A percentile compares a stretch with the other conserved stretches of the same genome.
These are phyloP conservation scores for Kodamaea fukazawae DNA, from an alignment of 805 yeast genomes.

Conservation along the genomic window DNA sequence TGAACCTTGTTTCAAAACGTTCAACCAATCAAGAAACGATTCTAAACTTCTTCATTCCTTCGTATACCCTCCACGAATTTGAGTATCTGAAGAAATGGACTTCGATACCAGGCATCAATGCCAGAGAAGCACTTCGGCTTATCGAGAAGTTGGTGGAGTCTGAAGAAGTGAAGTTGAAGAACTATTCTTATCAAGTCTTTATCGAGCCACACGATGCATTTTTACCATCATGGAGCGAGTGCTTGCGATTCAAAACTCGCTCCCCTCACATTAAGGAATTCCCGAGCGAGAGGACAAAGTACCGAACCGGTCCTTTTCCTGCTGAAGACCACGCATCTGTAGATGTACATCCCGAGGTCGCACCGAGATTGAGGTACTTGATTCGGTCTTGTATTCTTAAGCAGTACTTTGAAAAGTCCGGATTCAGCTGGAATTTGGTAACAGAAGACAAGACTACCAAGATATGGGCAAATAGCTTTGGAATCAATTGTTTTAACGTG, in stretches of 20 bases:
- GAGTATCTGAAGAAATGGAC: conserved; percentile 38
- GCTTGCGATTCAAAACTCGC: conserved; percentile 43
- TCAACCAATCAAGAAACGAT: conserved; percentile 16
- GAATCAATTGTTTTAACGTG: conserved; percentile 51
- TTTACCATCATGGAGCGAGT: conserved; percentile 51
- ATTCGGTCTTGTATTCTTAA: conserved; percentile 60
- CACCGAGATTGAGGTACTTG: conserved; percentile 51
- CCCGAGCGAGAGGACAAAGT: conserved; percentile 41
- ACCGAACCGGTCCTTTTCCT: conserved; percentile 21
- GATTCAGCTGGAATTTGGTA: conserved; percentile 50
- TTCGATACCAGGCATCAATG: conserved; percentile 57
- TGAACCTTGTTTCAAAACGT: conserved; percentile 19
- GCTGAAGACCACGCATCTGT: conserved; percentile 26
- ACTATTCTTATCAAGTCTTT: conserved; percentile 20
- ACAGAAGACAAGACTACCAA: conserved; percentile 58
- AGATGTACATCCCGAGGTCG: conserved; percentile 43
- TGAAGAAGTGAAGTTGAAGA: conserved; percentile 11
- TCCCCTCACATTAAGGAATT: conserved; percentile 50
- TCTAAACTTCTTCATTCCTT: conserved; percentile 48
- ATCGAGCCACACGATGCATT: conserved; percentile 42
- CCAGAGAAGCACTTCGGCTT: conserved; percentile 61
- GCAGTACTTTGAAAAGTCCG: conserved; percentile 37
- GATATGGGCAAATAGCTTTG: conserved; percentile 53
- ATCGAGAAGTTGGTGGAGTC: conserved; percentile 47
- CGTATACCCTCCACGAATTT: conserved; percentile 36